These are phyloP conservation scores for Pterocarpus macrocarpus DNA, from an alignment of 306 rosid genomes.

Conservation along the genomic window DNA sequence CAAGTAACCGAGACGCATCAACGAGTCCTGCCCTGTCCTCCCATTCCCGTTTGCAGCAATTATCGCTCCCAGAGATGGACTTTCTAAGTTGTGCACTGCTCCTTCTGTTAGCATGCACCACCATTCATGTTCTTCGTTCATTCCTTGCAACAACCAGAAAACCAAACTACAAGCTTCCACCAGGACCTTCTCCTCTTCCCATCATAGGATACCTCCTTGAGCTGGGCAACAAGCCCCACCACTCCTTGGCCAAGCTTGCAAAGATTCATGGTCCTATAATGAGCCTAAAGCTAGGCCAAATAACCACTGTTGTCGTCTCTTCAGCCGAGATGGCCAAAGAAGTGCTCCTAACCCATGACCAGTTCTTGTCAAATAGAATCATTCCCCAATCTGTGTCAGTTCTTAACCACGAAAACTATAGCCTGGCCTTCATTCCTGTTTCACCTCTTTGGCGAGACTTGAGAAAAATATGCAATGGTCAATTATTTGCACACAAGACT, in stretches of 20 bases:
- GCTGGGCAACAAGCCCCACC: background rate
- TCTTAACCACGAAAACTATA: too few species aligned
- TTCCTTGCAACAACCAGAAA: background rate
- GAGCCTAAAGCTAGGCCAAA: background rate
- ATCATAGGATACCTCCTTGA: background rate
- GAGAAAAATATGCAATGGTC: too few species aligned
- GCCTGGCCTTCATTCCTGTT: too few species aligned
- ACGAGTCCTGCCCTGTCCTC: background rate
- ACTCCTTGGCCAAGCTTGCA: background rate
- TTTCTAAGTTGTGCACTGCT: too few species aligned
- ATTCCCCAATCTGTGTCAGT: too few species aligned
- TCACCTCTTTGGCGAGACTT: too few species aligned
- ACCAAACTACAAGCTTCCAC: background rate
- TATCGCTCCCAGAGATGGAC: too few species aligned
- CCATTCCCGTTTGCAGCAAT: too few species aligned
- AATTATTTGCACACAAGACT: too few species aligned
- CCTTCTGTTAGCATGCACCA: background rate
- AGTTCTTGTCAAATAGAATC: background rate
- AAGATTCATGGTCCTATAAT: background rate
- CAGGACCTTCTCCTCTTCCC: background rate
- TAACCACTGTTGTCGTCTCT: background rate
- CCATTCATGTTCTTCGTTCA: background rate
- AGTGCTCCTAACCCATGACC: background rate
- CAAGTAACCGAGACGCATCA: background rate
- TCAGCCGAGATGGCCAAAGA: background rate